Base-by-base conservation (phyloP, 805 yeast genomes). In the Maudiozyma bulderi region DNA sequence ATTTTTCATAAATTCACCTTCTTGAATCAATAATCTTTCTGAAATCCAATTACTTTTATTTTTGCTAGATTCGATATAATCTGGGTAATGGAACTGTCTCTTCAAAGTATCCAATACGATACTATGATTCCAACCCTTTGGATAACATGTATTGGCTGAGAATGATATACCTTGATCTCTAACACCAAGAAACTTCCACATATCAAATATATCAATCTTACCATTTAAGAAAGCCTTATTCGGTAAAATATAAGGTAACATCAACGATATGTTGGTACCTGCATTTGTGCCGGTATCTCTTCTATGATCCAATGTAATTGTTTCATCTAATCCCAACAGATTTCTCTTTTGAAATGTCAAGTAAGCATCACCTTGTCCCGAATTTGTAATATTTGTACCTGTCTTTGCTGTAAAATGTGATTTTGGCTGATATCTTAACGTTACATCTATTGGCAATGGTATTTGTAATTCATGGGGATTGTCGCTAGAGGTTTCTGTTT, bases 311-410 rank as follows among this genome's bases (percentile, higher is more conserved):
- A 81, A 52, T 13, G 75, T 68, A 13, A 84, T 56, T 6, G 68
- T 68, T 60, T 84, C 90, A 13, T 85, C 88, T n/a, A 82, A 83
- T 5, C 86, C 88, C 54, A 82, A 74, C 8, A 77, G 68, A 58
- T 83, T 83, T 42, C 74, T 65, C 50, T 58, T 44, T 64, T 81
- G 89, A 49, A 90, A 78, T 33, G 86, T 82, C 44, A 88, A 74
- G 60, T 90, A 89, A 1, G 97, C 98, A 61, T 86, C 61, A 32
- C 97, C 99, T 70, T 93, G 98, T 33, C 95, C 95, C 9, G 53
- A 50, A 61, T 93, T 91, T 1, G 98, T 98, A 7, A 93, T 78
- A 65, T 89, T 90, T 1, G 98, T 93, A 4, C 99, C 99, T 1
- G 97, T 86, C 57, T 85, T 86, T 47, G 95, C 90, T 51, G 77